phyloP scores from a whole-genome alignment of 805 yeast species.

The Ogataea allantospora region DNA sequence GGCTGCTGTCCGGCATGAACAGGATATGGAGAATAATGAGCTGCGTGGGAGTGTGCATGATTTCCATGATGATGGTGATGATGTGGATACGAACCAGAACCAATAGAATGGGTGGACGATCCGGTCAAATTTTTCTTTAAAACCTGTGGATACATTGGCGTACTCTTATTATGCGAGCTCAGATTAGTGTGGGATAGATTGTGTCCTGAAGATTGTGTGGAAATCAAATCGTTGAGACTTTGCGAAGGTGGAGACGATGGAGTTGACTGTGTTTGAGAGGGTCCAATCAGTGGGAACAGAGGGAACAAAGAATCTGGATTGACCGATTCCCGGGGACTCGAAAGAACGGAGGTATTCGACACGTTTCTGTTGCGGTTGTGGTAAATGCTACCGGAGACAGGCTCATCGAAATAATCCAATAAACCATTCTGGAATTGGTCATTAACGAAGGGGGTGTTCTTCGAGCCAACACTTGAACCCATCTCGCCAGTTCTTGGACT shows the following conservation, averaged over 20 bases:
- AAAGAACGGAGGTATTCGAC: slow-evolving; percentile 17
- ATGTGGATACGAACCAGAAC: slow-evolving; percentile 20
- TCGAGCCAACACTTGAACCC: slow-evolving; percentile 1
- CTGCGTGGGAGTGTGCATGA: slow-evolving; percentile 25
- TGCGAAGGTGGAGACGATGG: slow-evolving; percentile 18
- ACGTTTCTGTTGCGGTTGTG: slow-evolving; percentile 13
- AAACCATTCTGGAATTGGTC: slow-evolving; percentile 30
- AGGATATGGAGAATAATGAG: slow-evolving; percentile 29
- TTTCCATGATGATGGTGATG: slow-evolving; percentile 20
- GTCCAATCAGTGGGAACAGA: slow-evolving; percentile 34
- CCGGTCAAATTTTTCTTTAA: slow-evolving; percentile 28
- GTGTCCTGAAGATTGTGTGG: slow-evolving; percentile 12
- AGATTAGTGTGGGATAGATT: slow-evolving; percentile 24
- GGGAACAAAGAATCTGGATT: slow-evolving; percentile 34
- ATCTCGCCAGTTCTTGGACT: not conserved
- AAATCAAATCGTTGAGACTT: slow-evolving; percentile 14
- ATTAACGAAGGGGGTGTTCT: not conserved
- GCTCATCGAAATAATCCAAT: slow-evolving; percentile 30
- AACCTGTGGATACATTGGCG: slow-evolving; percentile 14
- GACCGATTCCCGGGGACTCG: slow-evolving; percentile 21
- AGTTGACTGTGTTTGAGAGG: slow-evolving; percentile 23
- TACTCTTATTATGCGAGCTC: slow-evolving; percentile 18
- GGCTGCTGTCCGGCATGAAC: slow-evolving; percentile 16
- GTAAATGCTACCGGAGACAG: slow-evolving; percentile 7
- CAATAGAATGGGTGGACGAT: slow-evolving; percentile 28